phyloP scores from a whole-genome alignment of 2,329 filamentous ascomycete species.

The Apiospora saccharicola region DNA sequence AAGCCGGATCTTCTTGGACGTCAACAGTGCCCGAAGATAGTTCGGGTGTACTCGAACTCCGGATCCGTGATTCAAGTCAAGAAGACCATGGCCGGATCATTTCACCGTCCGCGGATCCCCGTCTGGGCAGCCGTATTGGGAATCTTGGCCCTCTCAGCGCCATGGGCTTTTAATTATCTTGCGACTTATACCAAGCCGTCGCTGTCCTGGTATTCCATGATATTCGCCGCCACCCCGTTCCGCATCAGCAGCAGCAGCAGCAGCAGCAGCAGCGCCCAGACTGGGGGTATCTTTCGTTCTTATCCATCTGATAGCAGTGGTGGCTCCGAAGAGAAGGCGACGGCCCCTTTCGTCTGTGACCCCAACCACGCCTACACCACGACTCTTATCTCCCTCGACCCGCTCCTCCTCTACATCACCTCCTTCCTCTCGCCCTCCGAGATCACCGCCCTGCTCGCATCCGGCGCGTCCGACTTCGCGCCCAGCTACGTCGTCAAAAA shows the following conservation, averaged over 20 bases:
- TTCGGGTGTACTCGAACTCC: neutral
- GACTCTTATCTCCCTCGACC: slow-evolving; percentile 46
- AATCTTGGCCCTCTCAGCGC: slow-evolving; percentile 15
- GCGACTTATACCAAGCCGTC: neutral
- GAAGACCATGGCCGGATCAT: neutral
- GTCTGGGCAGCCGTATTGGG: slow-evolving; percentile 9
- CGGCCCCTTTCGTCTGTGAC: slow-evolving; percentile 38
- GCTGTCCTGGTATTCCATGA: neutral
- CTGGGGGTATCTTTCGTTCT: neutral
- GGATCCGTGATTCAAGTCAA: neutral
- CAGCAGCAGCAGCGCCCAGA: no score
- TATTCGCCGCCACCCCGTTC: neutral
- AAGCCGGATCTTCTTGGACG: neutral
- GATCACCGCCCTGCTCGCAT: slow-evolving; percentile 39
- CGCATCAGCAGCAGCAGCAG: no score
- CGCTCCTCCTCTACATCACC: slow-evolving; percentile 49
- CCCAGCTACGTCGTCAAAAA: slow-evolving; percentile 43
- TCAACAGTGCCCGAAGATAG: neutral
- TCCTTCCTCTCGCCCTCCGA: slow-evolving; percentile 43
- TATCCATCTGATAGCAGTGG: neutral
- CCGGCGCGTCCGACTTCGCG: slow-evolving; percentile 42
- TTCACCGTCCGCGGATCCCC: neutral
- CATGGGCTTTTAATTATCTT: neutral
- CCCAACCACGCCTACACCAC: slow-evolving; percentile 41
- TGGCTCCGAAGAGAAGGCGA: neutral